A percentile compares a stretch with the other conserved stretches of the same genome.
Evolutionary conservation across 73 alveolate genomes (phyloP).

Genomic region (Tetrahymena thermophila): DNA sequence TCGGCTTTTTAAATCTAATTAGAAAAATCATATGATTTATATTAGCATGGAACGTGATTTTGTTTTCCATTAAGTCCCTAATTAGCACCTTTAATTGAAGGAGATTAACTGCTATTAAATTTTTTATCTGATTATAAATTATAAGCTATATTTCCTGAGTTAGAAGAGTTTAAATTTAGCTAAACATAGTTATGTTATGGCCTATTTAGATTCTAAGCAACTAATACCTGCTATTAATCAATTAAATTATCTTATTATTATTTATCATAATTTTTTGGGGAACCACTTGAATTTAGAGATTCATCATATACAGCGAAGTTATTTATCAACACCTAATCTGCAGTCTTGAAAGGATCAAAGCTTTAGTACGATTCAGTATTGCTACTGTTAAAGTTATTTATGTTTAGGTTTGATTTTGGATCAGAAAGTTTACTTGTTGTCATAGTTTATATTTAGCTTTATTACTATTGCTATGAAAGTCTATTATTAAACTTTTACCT

Average conservation of each 20-base stretch:
- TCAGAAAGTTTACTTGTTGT: neutral
- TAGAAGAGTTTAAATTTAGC: neutral
- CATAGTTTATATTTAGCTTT: neutral
- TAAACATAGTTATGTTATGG: neutral
- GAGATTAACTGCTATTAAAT: neutral
- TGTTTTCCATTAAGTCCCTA: neutral
- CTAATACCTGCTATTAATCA: neutral
- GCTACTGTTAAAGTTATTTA: neutral
- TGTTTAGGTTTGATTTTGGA: neutral
- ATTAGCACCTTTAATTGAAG: neutral
- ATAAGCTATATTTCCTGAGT: too few species aligned
- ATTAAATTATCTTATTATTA: neutral
- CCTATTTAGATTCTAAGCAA: neutral
- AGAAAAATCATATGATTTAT: neutral
- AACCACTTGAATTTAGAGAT: neutral
- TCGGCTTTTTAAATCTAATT: neutral
- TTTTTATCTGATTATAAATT: neutral
- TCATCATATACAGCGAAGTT: neutral
- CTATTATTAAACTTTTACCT: neutral
- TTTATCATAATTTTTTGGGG: neutral
- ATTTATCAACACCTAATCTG: neutral
- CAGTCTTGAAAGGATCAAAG: neutral
- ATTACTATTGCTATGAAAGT: neutral
- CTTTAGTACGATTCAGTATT: neutral
- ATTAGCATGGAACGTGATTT: neutral